These are phyloP conservation scores for Globisporangium megalacanthum DNA, from an alignment of 352 stramenopile species.

Conservation along the genomic window DNA sequence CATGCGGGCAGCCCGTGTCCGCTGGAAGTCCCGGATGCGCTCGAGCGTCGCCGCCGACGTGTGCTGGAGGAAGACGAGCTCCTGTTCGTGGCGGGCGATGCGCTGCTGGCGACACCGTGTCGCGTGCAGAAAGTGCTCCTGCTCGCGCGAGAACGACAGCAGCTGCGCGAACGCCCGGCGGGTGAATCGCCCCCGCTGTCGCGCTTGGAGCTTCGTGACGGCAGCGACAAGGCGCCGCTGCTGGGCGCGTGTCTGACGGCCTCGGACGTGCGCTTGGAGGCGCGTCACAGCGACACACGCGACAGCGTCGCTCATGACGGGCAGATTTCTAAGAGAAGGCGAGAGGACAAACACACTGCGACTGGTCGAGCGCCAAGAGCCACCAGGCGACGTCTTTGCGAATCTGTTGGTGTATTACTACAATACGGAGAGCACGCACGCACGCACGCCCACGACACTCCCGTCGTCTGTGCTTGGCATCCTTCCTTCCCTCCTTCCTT, in stretches of 20 bases:
- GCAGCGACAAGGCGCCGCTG: slow-evolving; percentile 30
- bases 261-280: slow-evolving; percentile 54
- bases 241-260: slow-evolving; percentile 22
- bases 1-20: slow-evolving; percentile 23
- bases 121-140: slow-evolving; percentile 38
- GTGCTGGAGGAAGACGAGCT: slow-evolving; percentile 60
- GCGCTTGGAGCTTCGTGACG: slow-evolving; percentile 50
- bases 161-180: slow-evolving; percentile 44
- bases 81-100: slow-evolving; percentile 58
- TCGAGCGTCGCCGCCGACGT: slow-evolving; percentile 46
- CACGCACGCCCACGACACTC: neutral
- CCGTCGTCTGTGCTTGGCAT: too few species aligned
- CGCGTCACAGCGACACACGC: slow-evolving; percentile 28
- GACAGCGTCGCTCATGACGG: neutral
- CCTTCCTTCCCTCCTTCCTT: too few species aligned
- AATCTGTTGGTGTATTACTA: neutral
- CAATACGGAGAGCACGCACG: neutral
- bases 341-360: neutral
- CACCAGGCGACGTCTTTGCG: neutral
- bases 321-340: neutral
- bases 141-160: slow-evolving; percentile 44
- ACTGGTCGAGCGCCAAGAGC: neutral
- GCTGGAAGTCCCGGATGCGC: slow-evolving; percentile 37
- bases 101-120: slow-evolving; percentile 39
- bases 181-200: slow-evolving; percentile 51